phyloP scores from a whole-genome alignment of 2,329 filamentous ascomycete species.

The Emmonsia crescens region DNA sequence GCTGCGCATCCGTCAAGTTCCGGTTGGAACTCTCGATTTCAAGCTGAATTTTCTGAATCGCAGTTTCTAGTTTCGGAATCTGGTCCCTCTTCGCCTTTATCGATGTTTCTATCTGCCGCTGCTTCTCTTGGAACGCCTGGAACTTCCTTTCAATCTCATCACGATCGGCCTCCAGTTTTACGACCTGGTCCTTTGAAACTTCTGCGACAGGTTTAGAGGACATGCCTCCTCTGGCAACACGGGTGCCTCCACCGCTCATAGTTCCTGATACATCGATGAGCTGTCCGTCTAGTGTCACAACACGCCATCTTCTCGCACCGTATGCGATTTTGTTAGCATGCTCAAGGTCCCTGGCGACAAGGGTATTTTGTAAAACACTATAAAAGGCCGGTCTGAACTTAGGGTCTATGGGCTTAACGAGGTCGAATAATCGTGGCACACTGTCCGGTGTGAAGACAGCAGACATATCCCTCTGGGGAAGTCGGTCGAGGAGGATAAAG shows the following conservation, averaged over 20 bases:
- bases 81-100: conserved; percentile 63
- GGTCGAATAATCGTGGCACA: conserved; percentile 83
- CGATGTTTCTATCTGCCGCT: conserved; percentile 64
- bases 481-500: conserved; percentile 88
- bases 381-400: conserved; percentile 87
- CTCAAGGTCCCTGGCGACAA: conserved; percentile 85
- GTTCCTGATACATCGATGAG: conserved; percentile 97
- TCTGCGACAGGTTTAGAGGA: conserved; percentile 89
- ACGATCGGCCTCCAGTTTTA: conserved; percentile 75
- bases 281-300: conserved; percentile 89
- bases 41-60: conserved; percentile 79
- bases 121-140: conserved; percentile 72
- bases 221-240: conserved; percentile 87
- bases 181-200: conserved; percentile 75
- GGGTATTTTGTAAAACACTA: conserved; percentile 85
- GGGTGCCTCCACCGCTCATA: conserved; percentile 92
- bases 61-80: conserved; percentile 76
- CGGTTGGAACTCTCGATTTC: conserved; percentile 79
- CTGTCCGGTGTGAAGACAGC: conserved; percentile 81
- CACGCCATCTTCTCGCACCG: conserved; percentile 84
- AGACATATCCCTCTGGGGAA: conserved; percentile 66
- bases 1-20: conserved; percentile 73
- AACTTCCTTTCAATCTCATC: conserved; percentile 77
- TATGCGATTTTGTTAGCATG: conserved; percentile 97
- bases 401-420: conserved; percentile 80